phyloP scores from a whole-genome alignment of 2,329 filamentous ascomycete genomes.

The Aspergillus japonicus region DNA sequence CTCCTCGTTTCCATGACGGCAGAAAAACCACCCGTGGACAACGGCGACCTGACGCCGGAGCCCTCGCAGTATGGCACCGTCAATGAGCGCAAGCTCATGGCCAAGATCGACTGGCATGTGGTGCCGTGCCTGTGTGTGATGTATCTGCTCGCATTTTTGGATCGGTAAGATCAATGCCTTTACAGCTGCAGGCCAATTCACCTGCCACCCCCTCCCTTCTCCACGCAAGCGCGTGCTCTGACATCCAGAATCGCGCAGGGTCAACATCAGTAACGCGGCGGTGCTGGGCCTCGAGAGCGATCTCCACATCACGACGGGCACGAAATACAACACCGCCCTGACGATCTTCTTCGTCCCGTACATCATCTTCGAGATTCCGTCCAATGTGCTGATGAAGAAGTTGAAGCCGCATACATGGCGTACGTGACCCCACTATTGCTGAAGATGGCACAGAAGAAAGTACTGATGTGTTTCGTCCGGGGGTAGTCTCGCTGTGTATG shows the following conservation, averaged over 20 bases:
- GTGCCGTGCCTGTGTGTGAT: slow-evolving; percentile 69
- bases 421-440: slow-evolving; percentile 27
- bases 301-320: slow-evolving; percentile 51
- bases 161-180: slow-evolving; percentile 29
- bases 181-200: too few species aligned
- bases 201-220: too few species aligned
- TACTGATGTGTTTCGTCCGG: neutral
- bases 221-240: neutral
- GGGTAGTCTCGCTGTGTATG: slow-evolving; percentile 70
- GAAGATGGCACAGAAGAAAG: too few species aligned
- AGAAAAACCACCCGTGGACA: slow-evolving; percentile 9
- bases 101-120: slow-evolving; percentile 66
- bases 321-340: slow-evolving; percentile 68
- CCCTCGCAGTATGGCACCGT: slow-evolving; percentile 15
- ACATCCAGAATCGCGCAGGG: slow-evolving; percentile 39
- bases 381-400: slow-evolving; percentile 67
- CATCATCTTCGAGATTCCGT: slow-evolving; percentile 61
- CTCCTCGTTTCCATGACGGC: neutral
- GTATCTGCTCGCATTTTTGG: slow-evolving; percentile 66
- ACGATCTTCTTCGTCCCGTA: slow-evolving; percentile 80
- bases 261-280: slow-evolving; percentile 74
- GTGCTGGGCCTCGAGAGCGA: slow-evolving; percentile 64
- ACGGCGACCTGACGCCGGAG: neutral
- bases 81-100: slow-evolving; percentile 59
- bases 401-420: slow-evolving; percentile 66